Evolutionary conservation across 331 rosid genomes (phyloP), one percentile per base, ranked within the genome.

Genomic region (Quercus tomentella): DNA sequence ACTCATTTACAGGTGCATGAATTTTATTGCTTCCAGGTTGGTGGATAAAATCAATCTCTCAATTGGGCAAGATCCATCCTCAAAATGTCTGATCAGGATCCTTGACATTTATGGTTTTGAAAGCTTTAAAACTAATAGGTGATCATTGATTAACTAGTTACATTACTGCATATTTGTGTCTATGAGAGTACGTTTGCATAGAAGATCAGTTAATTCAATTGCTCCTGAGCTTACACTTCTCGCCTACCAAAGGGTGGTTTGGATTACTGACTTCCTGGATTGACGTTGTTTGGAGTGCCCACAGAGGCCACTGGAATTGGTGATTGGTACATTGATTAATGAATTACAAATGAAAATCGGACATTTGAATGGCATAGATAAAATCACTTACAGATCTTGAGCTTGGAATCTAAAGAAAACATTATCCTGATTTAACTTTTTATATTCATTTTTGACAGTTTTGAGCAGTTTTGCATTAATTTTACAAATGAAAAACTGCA

Each of bases 101-200:
- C 97, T 94, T 80, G 97, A 92, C 88, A 94, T 92, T 77, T 94
- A 94, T 85, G 97, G 98, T 80, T 94, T 94, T 83, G 98, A 94
- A 82, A 91, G 92, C 91, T 94, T 94, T 81, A 69, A 74, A 82
- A 69, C 87, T 70, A 94, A 94, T 83, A 89, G 98, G 97, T 91
- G 84, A 87, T 82, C 73, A 71, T 21, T 55, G n/a, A 65, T 49
- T 49, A 14, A 49, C 54, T 49, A 49, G 54, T 49, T 49, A 49
- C 54, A 49, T 49, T 49, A 11, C 15, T 49, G 15, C 17, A 11
- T 49, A 3, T 12, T 14, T 49, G 15, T 49, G 54, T 41, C 45
- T 41, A 41, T 41, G 12, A 41, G 45, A 41, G 45, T 41, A 41
- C 45, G 1, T 41, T 9, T 41, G 11, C 45, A 8, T 41, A 49